Percentiles rank a stretch among this genome's conserved stretches.
phyloP scores from a whole-genome alignment of 768 basidiomycete species.

The Lentinus brumalis region DNA sequence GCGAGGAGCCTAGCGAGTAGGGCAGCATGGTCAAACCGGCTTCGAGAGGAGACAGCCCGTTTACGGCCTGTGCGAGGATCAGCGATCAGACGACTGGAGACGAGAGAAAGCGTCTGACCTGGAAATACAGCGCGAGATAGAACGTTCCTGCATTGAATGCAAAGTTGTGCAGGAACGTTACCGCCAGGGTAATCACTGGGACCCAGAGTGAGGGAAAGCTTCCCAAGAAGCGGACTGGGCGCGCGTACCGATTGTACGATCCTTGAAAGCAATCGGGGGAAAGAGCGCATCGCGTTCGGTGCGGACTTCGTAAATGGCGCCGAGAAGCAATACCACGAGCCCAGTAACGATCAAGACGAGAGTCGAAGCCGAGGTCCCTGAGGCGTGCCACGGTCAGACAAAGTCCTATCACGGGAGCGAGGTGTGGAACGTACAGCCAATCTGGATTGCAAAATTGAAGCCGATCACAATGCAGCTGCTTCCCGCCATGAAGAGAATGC shows the following conservation, averaged over 20 bases:
- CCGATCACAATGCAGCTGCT: conserved; percentile 77
- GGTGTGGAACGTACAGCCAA: conserved; percentile 58
- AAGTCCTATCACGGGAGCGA: conserved; percentile 10
- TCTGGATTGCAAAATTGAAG: conserved; percentile 71
- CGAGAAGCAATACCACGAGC: conserved; percentile 52
- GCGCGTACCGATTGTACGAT: conserved; percentile 58
- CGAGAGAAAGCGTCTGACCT: conserved; percentile 47
- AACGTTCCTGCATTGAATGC: conserved; percentile 85
- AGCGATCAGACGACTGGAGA: conserved; percentile 15
- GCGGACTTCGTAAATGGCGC: conserved; percentile 66
- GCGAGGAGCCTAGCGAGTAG: conserved; percentile 82
- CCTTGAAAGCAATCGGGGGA: conserved; percentile 62
- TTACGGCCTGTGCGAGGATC: conserved; percentile 54
- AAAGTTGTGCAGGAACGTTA: conserved; percentile 81
- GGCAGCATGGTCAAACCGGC: conserved; percentile 78
- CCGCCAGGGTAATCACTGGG: conserved; percentile 63
- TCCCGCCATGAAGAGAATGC: conserved; percentile 72
- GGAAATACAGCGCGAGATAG: conserved; percentile 82
- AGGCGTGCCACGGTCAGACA: conserved; percentile 18
- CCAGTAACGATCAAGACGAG: conserved; percentile 62
- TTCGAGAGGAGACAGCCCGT: conserved; percentile 67
- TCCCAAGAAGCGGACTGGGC: background rate
- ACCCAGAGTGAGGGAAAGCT: conserved; percentile 15
- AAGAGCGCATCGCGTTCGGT: conserved; percentile 74
- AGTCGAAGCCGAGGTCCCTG: conserved; percentile 69